These are phyloP conservation scores for Chaetomium sp. DNA, from an alignment of 2,329 filamentous ascomycete species.

Conservation along the genomic window DNA sequence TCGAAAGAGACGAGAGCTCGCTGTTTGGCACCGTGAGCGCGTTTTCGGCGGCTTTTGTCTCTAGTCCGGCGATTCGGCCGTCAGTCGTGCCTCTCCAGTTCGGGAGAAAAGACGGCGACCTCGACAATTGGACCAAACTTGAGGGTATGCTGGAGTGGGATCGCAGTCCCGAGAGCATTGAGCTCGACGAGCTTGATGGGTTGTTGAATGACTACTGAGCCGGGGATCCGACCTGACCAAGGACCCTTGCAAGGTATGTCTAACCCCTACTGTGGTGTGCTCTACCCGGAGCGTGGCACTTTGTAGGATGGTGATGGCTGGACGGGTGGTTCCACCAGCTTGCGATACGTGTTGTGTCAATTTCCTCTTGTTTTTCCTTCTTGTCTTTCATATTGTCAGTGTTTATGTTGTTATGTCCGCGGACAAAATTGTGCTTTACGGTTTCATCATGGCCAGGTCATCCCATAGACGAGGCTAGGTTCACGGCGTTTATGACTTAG, in stretches of 20 bases:
- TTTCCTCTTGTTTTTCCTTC: slow-evolving; percentile 2
- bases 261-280: not conserved
- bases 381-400: slow-evolving; percentile 1
- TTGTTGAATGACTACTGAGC: slow-evolving; percentile 68
- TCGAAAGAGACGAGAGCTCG: slow-evolving; percentile 44
- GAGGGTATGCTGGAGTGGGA: slow-evolving; percentile 51
- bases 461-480: slow-evolving; percentile 24
- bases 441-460: slow-evolving; percentile 14
- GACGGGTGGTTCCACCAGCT: slow-evolving; percentile 17
- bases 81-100: slow-evolving; percentile 36
- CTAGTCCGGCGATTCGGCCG: slow-evolving; percentile 51
- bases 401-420: not conserved
- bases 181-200: slow-evolving; percentile 87
- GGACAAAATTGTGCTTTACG: slow-evolving; percentile 1
- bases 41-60: slow-evolving; percentile 37
- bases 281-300: not conserved
- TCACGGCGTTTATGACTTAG: slow-evolving; percentile 21
- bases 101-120: slow-evolving; percentile 34
- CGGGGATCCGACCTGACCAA: not conserved
- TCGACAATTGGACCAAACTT: slow-evolving; percentile 39
- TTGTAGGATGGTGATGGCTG: slow-evolving; percentile 15
- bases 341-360: not conserved
- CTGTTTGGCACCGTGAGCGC: slow-evolving; percentile 40
- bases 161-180: slow-evolving; percentile 77
- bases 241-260: slow-evolving; percentile 1